Evolutionary conservation across 2,329 filamentous ascomycete species (phyloP).

Genomic region (Zymoseptoria crescenta): DNA sequence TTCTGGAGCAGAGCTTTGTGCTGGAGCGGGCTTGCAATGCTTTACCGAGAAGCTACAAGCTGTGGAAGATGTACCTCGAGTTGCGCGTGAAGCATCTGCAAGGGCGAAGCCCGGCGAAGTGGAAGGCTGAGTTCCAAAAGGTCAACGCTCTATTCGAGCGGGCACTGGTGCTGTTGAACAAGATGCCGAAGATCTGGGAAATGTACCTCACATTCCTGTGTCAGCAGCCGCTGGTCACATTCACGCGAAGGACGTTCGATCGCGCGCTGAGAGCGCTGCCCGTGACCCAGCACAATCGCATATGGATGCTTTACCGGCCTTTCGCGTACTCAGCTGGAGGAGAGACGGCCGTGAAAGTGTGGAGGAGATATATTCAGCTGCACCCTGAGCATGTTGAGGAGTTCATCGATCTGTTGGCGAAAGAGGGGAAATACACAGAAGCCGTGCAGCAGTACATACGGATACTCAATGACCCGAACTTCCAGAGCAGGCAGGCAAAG

Average conservation of each 20-base stretch:
- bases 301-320: slow-evolving; percentile 84
- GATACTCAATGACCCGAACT: slow-evolving; percentile 81
- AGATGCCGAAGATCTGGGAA: slow-evolving; percentile 98
- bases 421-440: slow-evolving; percentile 79
- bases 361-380: slow-evolving; percentile 93
- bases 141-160: slow-evolving; percentile 93
- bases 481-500: slow-evolving; percentile 87
- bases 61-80: slow-evolving; percentile 95
- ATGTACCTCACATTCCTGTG: slow-evolving; percentile 90
- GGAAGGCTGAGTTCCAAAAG: slow-evolving; percentile 76
- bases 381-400: slow-evolving; percentile 94
- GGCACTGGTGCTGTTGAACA: slow-evolving; percentile 87
- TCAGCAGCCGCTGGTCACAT: slow-evolving; percentile 83
- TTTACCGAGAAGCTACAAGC: slow-evolving; percentile 89
- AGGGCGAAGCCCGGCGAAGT: slow-evolving; percentile 73
- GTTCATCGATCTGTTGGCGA: slow-evolving; percentile 80
- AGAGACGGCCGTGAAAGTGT: slow-evolving; percentile 84
- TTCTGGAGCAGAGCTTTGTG: slow-evolving; percentile 76
- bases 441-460: slow-evolving; percentile 87
- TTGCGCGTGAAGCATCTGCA: slow-evolving; percentile 61
- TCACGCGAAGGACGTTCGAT: slow-evolving; percentile 82
- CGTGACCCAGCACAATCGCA: slow-evolving; percentile 87
- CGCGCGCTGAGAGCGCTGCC: slow-evolving; percentile 84
- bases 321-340: slow-evolving; percentile 90
- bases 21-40: slow-evolving; percentile 87